Conservation (phyloP, 768 basidiomycete genomes). For the Russula sp. region DNA sequence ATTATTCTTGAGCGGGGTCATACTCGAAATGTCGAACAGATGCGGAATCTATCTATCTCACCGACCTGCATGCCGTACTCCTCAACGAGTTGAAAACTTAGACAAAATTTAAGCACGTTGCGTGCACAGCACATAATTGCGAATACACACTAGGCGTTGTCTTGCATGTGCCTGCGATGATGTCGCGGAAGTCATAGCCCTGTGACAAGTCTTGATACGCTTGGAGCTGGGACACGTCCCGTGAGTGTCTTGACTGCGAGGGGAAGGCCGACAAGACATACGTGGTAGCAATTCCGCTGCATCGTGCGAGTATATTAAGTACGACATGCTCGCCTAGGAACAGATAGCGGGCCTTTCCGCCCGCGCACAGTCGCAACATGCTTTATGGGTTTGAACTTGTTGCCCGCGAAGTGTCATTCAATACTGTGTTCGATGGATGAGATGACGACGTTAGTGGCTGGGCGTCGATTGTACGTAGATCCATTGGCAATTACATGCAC, state of each 20-base stretch:
- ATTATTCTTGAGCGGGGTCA: conserved; percentile 99
- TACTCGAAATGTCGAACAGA: conserved; percentile 92
- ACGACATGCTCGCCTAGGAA: conserved; percentile 91
- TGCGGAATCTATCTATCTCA: conserved; percentile 93
- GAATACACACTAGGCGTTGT: no score
- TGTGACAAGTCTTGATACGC: conserved; percentile 74
- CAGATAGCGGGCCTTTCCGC: conserved; percentile 60
- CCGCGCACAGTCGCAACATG: conserved; percentile 89
- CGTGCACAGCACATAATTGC: no score
- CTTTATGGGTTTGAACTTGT: conserved; percentile 68
- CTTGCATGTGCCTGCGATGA: no score
- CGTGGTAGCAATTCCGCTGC: conserved; percentile 96
- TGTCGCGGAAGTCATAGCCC: conserved; percentile 48
- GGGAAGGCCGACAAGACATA: conserved; percentile 32
- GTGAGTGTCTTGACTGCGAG: background rate
- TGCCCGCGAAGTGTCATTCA: conserved; percentile 85
- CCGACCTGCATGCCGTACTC: conserved; percentile 99
- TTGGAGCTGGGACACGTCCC: conserved; percentile 56
- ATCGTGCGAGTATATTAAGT: conserved; percentile 87
- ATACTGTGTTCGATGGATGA: conserved; percentile 43
- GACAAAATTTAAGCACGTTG: background rate
- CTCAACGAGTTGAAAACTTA: conserved; percentile 91
- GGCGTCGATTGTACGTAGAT: background rate
- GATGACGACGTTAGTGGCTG: background rate
- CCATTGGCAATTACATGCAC: no score